A percentile compares a stretch with the other conserved stretches of the same genome.
Conservation (phyloP, 1,139 yeast species). For the Candida frijolesensis region DNA sequence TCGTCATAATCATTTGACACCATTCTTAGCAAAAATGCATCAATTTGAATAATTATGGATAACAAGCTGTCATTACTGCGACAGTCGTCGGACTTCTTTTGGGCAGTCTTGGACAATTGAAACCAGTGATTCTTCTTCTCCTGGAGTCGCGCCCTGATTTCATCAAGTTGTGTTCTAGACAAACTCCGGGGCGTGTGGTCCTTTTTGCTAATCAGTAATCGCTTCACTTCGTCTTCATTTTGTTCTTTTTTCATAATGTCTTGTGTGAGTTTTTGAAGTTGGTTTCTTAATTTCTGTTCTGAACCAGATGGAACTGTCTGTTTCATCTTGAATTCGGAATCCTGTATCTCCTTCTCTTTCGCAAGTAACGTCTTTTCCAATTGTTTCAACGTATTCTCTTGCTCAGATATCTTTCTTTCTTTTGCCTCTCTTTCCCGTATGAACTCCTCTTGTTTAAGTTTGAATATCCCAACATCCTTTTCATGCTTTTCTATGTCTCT, state of each 20-base stretch:
- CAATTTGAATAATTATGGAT: conserved; percentile 33
- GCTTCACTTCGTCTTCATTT: conserved; percentile 13
- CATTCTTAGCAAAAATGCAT: conserved; percentile 32
- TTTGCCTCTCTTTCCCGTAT: conserved; percentile 5
- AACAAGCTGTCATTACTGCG: conserved; percentile 24
- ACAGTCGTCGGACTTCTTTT: conserved; percentile 25
- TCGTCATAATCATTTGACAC: conserved; percentile 41
- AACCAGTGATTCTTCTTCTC: conserved; percentile 33
- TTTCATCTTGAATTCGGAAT: conserved; percentile 16
- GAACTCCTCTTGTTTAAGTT: conserved; percentile 5
- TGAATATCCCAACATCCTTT: conserved; percentile 5
- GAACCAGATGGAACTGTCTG: conserved; percentile 1
- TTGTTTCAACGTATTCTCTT: conserved; percentile 6
- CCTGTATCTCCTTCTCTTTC: conserved; percentile 12
- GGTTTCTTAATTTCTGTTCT: conserved; percentile 11
- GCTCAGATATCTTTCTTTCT: conserved; percentile 5
- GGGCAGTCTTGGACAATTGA: conserved; percentile 30
- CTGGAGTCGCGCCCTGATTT: conserved; percentile 19
- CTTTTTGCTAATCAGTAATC: neutral
- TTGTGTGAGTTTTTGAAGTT: conserved; percentile 23
- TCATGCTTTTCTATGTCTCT: conserved; percentile 5
- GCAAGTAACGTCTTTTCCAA: conserved; percentile 7
- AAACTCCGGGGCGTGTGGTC: neutral
- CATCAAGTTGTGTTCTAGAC: conserved; percentile 20
- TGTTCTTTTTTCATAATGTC: conserved; percentile 22